These are phyloP conservation scores for Psilocybe tampanensis DNA, from an alignment of 768 basidiomycete genomes.

Conservation along the genomic window DNA sequence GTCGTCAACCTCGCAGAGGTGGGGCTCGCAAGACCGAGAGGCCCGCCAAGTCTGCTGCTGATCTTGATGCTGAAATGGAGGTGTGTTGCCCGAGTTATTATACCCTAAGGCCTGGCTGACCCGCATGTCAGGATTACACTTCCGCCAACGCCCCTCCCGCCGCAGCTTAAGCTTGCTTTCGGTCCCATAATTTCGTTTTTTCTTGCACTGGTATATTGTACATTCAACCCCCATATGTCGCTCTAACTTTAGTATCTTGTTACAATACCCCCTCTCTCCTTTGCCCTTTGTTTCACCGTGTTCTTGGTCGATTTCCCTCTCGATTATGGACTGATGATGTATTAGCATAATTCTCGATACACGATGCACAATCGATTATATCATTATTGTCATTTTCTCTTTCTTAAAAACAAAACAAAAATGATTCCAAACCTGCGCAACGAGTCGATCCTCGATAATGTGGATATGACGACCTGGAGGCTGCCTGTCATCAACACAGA, in stretches of 20 bases:
- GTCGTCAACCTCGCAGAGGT: conserved; percentile 45
- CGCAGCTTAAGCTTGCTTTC: conserved; percentile 28
- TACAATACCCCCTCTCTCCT: conserved; percentile 19
- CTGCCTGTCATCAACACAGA: too few species aligned
- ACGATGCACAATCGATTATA: conserved; percentile 12
- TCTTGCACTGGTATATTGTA: conserved; percentile 15
- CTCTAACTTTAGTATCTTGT: conserved; percentile 13
- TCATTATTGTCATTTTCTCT: too few species aligned
- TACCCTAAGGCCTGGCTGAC: not conserved
- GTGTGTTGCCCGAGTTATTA: conserved; percentile 42
- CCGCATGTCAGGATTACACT: conserved; percentile 63
- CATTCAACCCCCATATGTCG: conserved; percentile 10
- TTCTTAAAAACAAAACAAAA: too few species aligned
- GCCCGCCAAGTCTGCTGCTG: conserved; percentile 80
- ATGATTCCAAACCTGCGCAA: too few species aligned
- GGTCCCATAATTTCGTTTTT: conserved; percentile 14
- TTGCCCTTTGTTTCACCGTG: conserved; percentile 6
- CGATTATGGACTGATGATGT: conserved; percentile 17
- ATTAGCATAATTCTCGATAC: conserved; percentile 19
- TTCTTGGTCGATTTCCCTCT: conserved; percentile 5
- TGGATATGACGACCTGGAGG: too few species aligned
- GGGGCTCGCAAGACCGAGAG: conserved; percentile 58
- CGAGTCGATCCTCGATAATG: too few species aligned
- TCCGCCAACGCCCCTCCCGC: conserved; percentile 55
- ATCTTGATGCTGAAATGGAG: conserved; percentile 98